A percentile compares a stretch with the other conserved stretches of the same genome.
phyloP scores from a whole-genome alignment of 768 basidiomycete genomes.

The Russula sp. region DNA sequence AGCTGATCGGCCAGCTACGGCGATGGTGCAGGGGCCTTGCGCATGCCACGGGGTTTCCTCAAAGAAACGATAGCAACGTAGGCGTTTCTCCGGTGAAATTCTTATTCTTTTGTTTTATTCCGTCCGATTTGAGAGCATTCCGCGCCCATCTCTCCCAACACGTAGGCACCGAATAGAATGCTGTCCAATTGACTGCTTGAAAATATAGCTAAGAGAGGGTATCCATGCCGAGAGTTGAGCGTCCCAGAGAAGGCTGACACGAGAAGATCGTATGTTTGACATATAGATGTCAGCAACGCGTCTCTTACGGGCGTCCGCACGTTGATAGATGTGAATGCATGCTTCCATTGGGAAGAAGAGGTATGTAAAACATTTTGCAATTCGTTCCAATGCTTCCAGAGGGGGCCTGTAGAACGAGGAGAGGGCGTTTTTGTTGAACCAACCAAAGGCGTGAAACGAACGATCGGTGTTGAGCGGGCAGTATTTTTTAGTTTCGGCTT shows the following conservation, averaged over 20 bases:
- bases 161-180: neutral
- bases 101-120: neutral
- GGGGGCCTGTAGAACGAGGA: neutral
- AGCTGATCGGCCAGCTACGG: constrained; percentile 19
- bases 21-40: neutral
- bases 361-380: neutral
- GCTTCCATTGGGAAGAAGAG: constrained; percentile 6
- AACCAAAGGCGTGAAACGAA: constrained; percentile 5
- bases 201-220: neutral
- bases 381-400: neutral
- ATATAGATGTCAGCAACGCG: neutral
- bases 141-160: neutral
- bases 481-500: neutral
- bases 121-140: neutral
- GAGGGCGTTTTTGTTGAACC: neutral
- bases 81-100: neutral
- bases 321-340: neutral
- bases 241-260: constrained; percentile 7
- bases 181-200: neutral
- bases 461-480: constrained; percentile 19
- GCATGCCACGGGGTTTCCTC: constrained; percentile 2
- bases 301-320: constrained; percentile 6
- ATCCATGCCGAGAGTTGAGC: neutral
- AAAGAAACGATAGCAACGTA: neutral
- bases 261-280: constrained; percentile 9